These are phyloP conservation scores for sweet orange (Citrus sinensis) DNA, from an alignment of 345 rosid genomes.

Conservation along the genomic window DVS_A1.0 CM039165.1:21571001-21571500, in stretches of 20 bases:
- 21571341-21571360: background rate
- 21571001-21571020: conserved; percentile 68
- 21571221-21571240: background rate
- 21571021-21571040: conserved; percentile 66
- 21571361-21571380: background rate
- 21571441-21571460: no score
- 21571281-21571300: background rate
- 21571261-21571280: background rate
- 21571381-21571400: background rate
- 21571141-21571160: conserved; percentile 72
- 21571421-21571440: no score
- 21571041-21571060: conserved; percentile 50
- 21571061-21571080: conserved; percentile 49
- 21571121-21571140: conserved; percentile 92
- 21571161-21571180: conserved; percentile 54
- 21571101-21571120: conserved; percentile 55
- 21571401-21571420: background rate
- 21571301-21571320: background rate
- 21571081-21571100: conserved; percentile 45
- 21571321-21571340: background rate
- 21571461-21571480: no score
- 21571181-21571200: conserved; percentile 49
- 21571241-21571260: background rate
- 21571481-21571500: no score
- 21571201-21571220: conserved; percentile 1